Evolutionary conservation across 208 protist species (phyloP).

Genomic region (Trichomonas vaginalis): DNA sequence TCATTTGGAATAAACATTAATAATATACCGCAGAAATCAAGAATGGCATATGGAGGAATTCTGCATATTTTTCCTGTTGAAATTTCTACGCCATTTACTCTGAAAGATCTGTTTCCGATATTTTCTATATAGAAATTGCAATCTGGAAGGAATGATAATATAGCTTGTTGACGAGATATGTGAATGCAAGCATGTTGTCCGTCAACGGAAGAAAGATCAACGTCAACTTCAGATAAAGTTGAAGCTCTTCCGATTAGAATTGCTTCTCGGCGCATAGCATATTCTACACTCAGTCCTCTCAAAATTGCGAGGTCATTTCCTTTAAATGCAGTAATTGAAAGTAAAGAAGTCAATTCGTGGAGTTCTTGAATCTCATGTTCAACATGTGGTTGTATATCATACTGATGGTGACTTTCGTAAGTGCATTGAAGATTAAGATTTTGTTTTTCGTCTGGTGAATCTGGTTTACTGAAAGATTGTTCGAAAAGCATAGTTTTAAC

Average conservation of each 20-base stretch:
- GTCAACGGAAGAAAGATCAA: not conserved
- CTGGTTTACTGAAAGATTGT: not conserved
- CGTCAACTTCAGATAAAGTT: not conserved
- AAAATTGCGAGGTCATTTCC: not conserved
- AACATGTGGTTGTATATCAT: not conserved
- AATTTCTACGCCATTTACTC: not conserved
- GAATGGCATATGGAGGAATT: not conserved
- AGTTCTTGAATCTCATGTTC: not conserved
- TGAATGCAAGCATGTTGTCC: not conserved
- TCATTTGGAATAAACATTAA: not conserved
- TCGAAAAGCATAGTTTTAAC: not conserved
- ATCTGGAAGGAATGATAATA: not conserved
- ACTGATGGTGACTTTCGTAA: not conserved
- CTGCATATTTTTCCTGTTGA: not conserved
- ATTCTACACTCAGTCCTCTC: not conserved
- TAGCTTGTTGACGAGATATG: not conserved
- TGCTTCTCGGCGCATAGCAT: not conserved
- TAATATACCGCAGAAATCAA: not conserved
- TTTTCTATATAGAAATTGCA: slow-evolving; percentile 6
- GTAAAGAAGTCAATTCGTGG: not conserved
- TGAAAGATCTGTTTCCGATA: not conserved
- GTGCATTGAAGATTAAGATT: not conserved
- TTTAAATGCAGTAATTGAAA: not conserved
- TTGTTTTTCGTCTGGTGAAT: not conserved
- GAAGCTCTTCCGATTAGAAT: not conserved